These are phyloP conservation scores for Orobanche coerulescens DNA, from an alignment of 257 asterid genomes.

Conservation along the genomic window DNA sequence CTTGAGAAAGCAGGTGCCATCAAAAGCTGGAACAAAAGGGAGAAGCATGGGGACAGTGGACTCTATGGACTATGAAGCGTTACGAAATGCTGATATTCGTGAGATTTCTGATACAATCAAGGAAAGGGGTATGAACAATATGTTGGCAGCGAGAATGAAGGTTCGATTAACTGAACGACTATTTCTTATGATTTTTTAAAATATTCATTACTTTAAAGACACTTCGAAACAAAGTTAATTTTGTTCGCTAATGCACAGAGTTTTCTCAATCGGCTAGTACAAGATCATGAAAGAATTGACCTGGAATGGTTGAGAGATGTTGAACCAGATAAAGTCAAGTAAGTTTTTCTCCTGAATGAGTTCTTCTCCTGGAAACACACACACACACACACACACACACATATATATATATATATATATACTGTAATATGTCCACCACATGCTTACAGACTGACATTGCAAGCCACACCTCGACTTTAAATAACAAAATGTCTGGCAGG, in stretches of 20 bases:
- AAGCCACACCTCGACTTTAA: slow-evolving; percentile 3
- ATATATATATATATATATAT: no score
- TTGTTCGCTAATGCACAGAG: slow-evolving; percentile 50
- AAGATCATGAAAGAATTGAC: slow-evolving; percentile 74
- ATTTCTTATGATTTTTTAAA: background rate
- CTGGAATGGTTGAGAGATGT: slow-evolving; percentile 95
- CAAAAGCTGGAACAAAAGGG: slow-evolving; percentile 36
- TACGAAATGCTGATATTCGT: slow-evolving; percentile 43
- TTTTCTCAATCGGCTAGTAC: slow-evolving; percentile 68
- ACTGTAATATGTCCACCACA: background rate
- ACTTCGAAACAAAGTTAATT: slow-evolving; percentile 5
- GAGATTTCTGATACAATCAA: slow-evolving; percentile 49
- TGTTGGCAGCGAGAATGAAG: slow-evolving; percentile 74
- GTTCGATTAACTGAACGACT: slow-evolving; percentile 25
- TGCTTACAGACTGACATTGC: background rate
- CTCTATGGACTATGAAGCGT: slow-evolving; percentile 66
- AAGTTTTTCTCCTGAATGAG: slow-evolving; percentile 24
- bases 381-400: no score
- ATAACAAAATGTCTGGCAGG: slow-evolving; percentile 39
- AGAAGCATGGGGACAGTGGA: slow-evolving; percentile 61
- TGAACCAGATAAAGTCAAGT: slow-evolving; percentile 75
- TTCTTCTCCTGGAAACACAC: no score
- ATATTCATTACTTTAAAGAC: background rate
- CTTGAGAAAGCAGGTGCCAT: slow-evolving; percentile 56
- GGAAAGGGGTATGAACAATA: slow-evolving; percentile 64